Conservation (phyloP, 441 rosid species). For the California macrophylla region DNA sequence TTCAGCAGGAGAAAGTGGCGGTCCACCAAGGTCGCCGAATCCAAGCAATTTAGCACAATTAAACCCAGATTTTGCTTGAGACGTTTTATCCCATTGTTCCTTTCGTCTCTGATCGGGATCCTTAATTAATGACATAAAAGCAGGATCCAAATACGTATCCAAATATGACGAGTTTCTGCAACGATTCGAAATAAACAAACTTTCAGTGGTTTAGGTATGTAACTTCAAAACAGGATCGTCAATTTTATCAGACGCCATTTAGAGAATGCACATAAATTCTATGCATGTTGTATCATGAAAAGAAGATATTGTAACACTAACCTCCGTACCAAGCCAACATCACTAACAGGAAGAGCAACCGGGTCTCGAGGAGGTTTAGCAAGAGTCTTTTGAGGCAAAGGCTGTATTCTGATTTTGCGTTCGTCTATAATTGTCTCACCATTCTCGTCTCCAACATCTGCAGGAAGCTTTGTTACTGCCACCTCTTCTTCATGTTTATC, state of each 20-base stretch:
- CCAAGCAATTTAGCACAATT: slow-evolving; percentile 92
- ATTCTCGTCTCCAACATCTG: slow-evolving; percentile 99
- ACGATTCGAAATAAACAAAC: slow-evolving; percentile 16
- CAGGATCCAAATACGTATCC: slow-evolving; percentile 93
- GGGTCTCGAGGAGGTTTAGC: slow-evolving; percentile 36
- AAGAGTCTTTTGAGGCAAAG: slow-evolving; percentile 69
- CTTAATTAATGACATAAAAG: slow-evolving; percentile 94
- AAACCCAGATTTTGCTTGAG: slow-evolving; percentile 75
- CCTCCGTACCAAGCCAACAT: slow-evolving; percentile 89
- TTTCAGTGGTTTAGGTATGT: slow-evolving; percentile 3
- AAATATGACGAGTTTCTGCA: slow-evolving; percentile 67
- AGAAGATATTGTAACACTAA: slow-evolving; percentile 25
- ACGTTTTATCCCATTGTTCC: slow-evolving; percentile 97
- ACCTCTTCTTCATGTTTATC: slow-evolving; percentile 92
- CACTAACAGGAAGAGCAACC: slow-evolving; percentile 60
- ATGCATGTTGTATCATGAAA: background rate
- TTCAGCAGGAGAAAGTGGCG: slow-evolving; percentile 82
- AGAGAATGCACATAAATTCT: background rate
- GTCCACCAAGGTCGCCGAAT: slow-evolving; percentile 89
- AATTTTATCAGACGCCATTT: background rate
- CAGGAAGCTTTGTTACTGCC: slow-evolving; percentile 87
- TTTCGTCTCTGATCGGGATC: slow-evolving; percentile 92
- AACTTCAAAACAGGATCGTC: background rate
- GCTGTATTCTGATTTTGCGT: slow-evolving; percentile 91
- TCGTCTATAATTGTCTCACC: slow-evolving; percentile 94